These are phyloP conservation scores for Alternaria gansuensis DNA, from an alignment of 2,329 filamentous ascomycete species.

Conservation along the genomic window DNA sequence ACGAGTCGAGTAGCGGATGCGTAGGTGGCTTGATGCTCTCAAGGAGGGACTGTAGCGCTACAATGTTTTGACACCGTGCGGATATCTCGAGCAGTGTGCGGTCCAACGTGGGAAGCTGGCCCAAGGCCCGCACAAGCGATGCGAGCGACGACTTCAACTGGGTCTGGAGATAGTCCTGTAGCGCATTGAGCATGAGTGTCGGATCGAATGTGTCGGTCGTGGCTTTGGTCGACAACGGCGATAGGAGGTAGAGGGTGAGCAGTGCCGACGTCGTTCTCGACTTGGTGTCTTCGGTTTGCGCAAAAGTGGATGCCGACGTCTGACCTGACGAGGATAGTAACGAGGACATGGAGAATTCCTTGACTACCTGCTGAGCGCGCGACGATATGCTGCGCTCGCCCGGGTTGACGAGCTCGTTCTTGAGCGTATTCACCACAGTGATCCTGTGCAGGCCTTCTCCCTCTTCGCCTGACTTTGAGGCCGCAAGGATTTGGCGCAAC, in stretches of 20 bases:
- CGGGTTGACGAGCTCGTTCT: slow-evolving; percentile 73
- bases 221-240: slow-evolving; percentile 66
- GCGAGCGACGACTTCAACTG: slow-evolving; percentile 81
- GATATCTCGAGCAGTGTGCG: slow-evolving; percentile 83
- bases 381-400: slow-evolving; percentile 77
- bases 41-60: slow-evolving; percentile 84
- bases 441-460: slow-evolving; percentile 79
- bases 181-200: slow-evolving; percentile 74
- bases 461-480: slow-evolving; percentile 74
- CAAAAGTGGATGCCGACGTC: slow-evolving; percentile 59
- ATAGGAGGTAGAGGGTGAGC: slow-evolving; percentile 80
- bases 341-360: slow-evolving; percentile 80
- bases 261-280: slow-evolving; percentile 77
- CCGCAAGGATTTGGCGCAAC: slow-evolving; percentile 75
- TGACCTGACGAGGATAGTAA: slow-evolving; percentile 53
- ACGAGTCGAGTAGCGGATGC: slow-evolving; percentile 69
- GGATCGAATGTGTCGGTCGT: slow-evolving; percentile 66
- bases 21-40: slow-evolving; percentile 70
- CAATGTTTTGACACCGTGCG: slow-evolving; percentile 85
- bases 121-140: slow-evolving; percentile 76
- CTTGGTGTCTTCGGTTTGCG: slow-evolving; percentile 76
- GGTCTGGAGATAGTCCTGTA: slow-evolving; percentile 84
- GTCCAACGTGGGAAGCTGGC: slow-evolving; percentile 82
- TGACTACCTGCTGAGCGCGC: slow-evolving; percentile 78
- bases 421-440: slow-evolving; percentile 74